Evolutionary conservation across 2,329 filamentous ascomycete species (phyloP).

Genomic region (Elsinoe ampelina): DNA sequence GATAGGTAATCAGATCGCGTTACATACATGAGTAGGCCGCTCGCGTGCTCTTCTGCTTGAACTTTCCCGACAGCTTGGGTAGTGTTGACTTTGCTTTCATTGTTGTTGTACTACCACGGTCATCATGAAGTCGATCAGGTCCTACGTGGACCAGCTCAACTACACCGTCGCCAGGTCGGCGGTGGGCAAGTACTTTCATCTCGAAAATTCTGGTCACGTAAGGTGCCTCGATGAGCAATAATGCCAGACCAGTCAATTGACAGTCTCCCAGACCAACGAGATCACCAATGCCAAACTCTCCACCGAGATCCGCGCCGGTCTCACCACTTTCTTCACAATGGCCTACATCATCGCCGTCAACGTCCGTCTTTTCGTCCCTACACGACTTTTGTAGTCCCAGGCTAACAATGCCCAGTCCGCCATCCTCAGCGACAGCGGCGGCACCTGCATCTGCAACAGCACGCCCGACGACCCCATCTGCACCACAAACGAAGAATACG

Average conservation of each 20-base stretch:
- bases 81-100: not conserved
- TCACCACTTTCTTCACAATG: constrained; percentile 63
- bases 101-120: not conserved
- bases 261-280: constrained; percentile 50
- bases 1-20: not conserved
- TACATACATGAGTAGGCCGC: constrained; percentile 1
- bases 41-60: not conserved
- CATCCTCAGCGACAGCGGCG: constrained; percentile 62
- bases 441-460: constrained; percentile 62
- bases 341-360: constrained; percentile 68
- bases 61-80: not conserved
- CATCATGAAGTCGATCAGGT: constrained; percentile 13
- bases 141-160: constrained; percentile 22
- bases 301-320: constrained; percentile 73
- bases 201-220: constrained; percentile 77
- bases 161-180: constrained; percentile 52
- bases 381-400: no score
- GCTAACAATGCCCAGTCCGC: constrained; percentile 22
- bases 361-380: constrained; percentile 19
- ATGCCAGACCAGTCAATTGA: not conserved
- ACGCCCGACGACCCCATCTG: constrained; percentile 45
- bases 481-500: constrained; percentile 48
- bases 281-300: constrained; percentile 69
- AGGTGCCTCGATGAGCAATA: constrained; percentile 6
- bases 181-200: constrained; percentile 64